Base-by-base conservation (phyloP, 2,329 filamentous ascomycete genomes). In the Macrophomina tecta region DNA sequence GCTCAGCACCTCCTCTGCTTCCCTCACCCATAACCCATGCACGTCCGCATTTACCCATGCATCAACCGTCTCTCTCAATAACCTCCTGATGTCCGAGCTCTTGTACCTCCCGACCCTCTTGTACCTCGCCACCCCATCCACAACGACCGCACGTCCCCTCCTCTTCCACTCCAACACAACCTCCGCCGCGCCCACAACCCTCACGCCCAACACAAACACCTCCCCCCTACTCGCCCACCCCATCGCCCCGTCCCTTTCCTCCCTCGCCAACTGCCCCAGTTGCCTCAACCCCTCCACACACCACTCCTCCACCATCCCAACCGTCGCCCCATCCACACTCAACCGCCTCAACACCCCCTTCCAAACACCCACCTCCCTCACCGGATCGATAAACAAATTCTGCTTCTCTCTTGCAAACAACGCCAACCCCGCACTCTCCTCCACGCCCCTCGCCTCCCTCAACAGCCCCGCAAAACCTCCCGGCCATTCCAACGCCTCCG, bases 361-460 rank as follows among this genome's bases (percentile, higher is more conserved):
- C 58, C 58, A 62, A 6, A 62, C 18, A 4, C n/a, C 42, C 3
- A 89, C 83, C 76, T 97, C 94, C 56, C 89, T 84, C 5, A 92
- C 87, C 71, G 93, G 89, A 76, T 98, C 94, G 60, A 94, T 82
- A 77, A 92, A 98, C n/a, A 97, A 84, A 75, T 99, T 99, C 76
- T 97, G 93, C 76, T 96, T 94, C 79, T 99, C 95, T 66, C 93
- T 85, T 0, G 87, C 90, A 75, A 99, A 99, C 0, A 99, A 85
- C 3, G 16, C 9, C 42, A 14, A 5, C 12, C 89, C 84, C 69
- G 89, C 86, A 38, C 36, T 38, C 73, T 92, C 23, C 23, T 23
- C 86, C 71, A 82, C 78, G 48, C 77, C 76, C 4, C 76, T 72
- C 11, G 77, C 75, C 4, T 76, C 73, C 0, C 71, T 68, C 3